Evolutionary conservation across 352 stramenopile species (phyloP), one percentile per base, ranked within the genome.

Genomic region (Phytopythium delawarense): DNA sequence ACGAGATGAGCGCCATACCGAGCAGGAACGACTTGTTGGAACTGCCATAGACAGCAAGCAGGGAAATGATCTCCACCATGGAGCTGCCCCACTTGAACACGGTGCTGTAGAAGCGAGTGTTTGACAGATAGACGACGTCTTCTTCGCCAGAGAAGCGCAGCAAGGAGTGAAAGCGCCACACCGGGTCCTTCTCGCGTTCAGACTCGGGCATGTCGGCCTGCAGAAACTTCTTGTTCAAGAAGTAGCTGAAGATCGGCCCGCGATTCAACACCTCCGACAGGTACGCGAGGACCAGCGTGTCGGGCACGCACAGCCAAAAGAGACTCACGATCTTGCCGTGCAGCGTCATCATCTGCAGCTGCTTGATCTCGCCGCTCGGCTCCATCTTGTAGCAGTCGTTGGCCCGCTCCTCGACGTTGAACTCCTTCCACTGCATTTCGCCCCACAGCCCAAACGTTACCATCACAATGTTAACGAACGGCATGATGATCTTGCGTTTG

Each of bases 311-410:
- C 3, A 88, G 57, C 79, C 79, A 88, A 51, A 88, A 79, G 1
- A 88, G 62, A 65, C 74, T 84, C 30, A 77, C 66, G 59, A 88
- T 81, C 58, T 88, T 88, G 35, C 79, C 79, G 21, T 88, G 79
- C 35, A 88, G 46, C 2, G 79, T 62, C 79, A 88, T 88, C 76
- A 88, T 84, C 61, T 88, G 76, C n/a, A 88, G 59, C 62, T 88
- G 79, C 66, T 84, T 86, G 62, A 77, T 69, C 40, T 86, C 79
- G 0, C 60, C 72, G 40, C 74, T 83, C 12, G 76, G 79, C 32
- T 88, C 79, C 76, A 84, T 83, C 12, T 71, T 56, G 52, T 80
- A 88, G 32, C 76, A 83, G 23, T 73, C 70, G 39, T 88, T 83
- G 2, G 76, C 79, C 6, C 79, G 74, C 37, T 86, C 74, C 62